phyloP scores from a whole-genome alignment of 441 rosid species.

The Jatropha multifida region DNA sequence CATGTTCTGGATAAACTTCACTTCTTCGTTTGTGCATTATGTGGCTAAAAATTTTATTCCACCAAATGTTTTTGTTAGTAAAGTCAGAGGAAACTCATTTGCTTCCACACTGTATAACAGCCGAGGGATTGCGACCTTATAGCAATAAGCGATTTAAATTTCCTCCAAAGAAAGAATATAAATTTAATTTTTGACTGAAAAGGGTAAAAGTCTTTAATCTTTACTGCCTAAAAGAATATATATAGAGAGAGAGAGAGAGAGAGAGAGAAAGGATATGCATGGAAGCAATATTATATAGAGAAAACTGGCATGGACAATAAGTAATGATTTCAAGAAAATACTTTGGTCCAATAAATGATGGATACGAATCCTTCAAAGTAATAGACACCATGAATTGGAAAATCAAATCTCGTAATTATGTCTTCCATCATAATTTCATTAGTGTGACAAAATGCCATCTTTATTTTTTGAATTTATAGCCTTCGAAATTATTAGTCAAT shows the following conservation, averaged over 20 bases:
- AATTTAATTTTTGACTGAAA: too few species aligned
- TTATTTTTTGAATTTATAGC: not conserved
- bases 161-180: too few species aligned
- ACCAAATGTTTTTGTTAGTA: too few species aligned
- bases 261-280: too few species aligned
- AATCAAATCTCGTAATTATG: conserved; percentile 5
- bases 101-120: too few species aligned
- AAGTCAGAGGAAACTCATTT: too few species aligned
- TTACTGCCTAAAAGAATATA: too few species aligned
- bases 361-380: not conserved
- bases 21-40: not conserved
- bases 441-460: not conserved
- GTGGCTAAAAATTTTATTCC: not conserved
- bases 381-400: not conserved
- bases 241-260: too few species aligned
- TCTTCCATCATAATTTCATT: conserved; percentile 8
- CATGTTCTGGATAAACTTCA: not conserved
- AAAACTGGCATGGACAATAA: not conserved
- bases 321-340: not conserved
- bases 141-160: too few species aligned
- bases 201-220: too few species aligned
- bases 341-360: not conserved
- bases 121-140: too few species aligned
- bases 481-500: not conserved
- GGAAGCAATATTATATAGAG: not conserved